Base-by-base conservation (phyloP, 2,329 filamentous ascomycete genomes). In the Fusarium tanahbumbuense region DNA sequence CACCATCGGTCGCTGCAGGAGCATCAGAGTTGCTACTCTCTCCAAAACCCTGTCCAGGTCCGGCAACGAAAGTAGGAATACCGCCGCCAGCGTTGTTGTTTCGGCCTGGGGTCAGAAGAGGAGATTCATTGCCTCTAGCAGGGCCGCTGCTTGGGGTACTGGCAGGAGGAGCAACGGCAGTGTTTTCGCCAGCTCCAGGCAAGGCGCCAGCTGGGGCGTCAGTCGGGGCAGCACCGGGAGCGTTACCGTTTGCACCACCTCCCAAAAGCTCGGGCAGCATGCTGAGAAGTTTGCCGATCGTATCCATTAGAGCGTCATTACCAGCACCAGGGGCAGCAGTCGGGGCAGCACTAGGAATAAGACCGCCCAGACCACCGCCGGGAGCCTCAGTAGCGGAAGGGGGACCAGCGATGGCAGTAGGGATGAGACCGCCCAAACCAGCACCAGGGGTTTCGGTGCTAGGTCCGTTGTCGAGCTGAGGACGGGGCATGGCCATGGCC, bases 401-500 rank as follows among this genome's bases (percentile, higher is more conserved):
- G n/a, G 49, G 23, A 25, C 63, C 55, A 23, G 46, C 67, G 44
- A 65, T 30, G 25, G 42, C 61, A 28, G 60, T 60, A 18, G 63
- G 56, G 47, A 56, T 30, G 37, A 25, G 16, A 46, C 56, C 60
- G 9, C 70, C 70, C 37, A 67, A 47, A 25, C 58, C 67, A 52
- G 52, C 50, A n/a, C 70, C 64, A 23, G 67, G 69, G 20, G 67
- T 65, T 48, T 64, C 57, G 4, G 34, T 48, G 16, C 46, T 23
- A 53, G 48, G 55, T 23, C 63, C 65, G 20, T 56, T 59, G 54
- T 55, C 54, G 56, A 62, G 48, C 55, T 67, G 67, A 27, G 67
- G 67, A 32, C 56, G 63, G 58, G 72, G 68, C 42, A 60, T 68
- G 34, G 65, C 73, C 50, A 73, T 52, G 28, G 67, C 75, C 30